These are phyloP conservation scores for Lipomyces orientalis DNA, from an alignment of 805 yeast genomes.

Conservation along the genomic window DNA sequence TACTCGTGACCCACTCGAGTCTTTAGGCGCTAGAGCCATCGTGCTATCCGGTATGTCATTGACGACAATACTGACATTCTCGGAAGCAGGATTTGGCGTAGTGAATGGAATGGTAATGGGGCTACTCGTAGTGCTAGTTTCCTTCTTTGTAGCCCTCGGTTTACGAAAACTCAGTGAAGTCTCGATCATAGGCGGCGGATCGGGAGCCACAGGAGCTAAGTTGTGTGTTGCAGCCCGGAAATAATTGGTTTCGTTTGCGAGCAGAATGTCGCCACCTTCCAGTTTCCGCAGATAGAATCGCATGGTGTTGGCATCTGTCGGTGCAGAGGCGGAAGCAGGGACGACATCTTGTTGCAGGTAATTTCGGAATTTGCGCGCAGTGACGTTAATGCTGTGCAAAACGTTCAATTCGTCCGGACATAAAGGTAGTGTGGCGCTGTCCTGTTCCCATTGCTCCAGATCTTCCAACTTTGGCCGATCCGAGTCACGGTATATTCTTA, in stretches of 20 bases:
- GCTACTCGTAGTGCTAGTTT: not conserved
- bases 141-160: slow-evolving; percentile 29
- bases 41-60: not conserved
- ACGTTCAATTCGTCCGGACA: slow-evolving; percentile 47
- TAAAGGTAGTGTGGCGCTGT: slow-evolving; percentile 43
- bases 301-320: slow-evolving; percentile 40
- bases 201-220: slow-evolving; percentile 1
- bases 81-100: not conserved
- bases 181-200: slow-evolving; percentile 38
- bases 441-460: slow-evolving; percentile 42
- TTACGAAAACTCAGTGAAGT: slow-evolving; percentile 35
- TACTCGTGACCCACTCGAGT: not conserved
- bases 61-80: not conserved
- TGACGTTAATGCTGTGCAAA: not conserved
- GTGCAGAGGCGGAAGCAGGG: not conserved
- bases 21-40: not conserved
- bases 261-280: slow-evolving; percentile 51
- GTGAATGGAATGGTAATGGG: not conserved
- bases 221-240: not conserved
- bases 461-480: slow-evolving; percentile 48
- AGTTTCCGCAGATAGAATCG: slow-evolving; percentile 56
- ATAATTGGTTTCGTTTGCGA: slow-evolving; percentile 45
- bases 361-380: not conserved
- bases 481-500: slow-evolving; percentile 45
- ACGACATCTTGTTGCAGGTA: slow-evolving; percentile 26